These are phyloP conservation scores for Collybia sordida DNA, from an alignment of 768 basidiomycete genomes.

Conservation along the genomic window DNA sequence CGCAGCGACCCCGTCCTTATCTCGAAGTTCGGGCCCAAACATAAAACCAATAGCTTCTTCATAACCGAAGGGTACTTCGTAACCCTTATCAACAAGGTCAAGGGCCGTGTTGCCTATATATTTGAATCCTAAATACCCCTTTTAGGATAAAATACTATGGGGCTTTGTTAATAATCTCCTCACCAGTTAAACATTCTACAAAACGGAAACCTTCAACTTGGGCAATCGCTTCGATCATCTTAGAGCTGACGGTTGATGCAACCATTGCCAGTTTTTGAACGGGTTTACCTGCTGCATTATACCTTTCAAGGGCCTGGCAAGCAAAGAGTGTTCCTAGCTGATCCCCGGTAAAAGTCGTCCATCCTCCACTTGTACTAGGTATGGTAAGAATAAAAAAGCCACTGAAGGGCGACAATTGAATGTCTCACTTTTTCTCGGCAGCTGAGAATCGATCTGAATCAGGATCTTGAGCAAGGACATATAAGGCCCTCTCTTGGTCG, in stretches of 20 bases:
- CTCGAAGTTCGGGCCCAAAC: conserved; percentile 76
- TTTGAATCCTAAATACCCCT: conserved; percentile 66
- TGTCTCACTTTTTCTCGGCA: conserved; percentile 62
- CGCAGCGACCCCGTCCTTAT: conserved; percentile 88
- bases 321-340: conserved; percentile 66
- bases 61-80: conserved; percentile 78
- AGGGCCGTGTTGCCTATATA: conserved; percentile 86
- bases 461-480: conserved; percentile 88
- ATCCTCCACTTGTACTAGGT: conserved; percentile 48
- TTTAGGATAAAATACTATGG: background rate
- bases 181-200: conserved; percentile 82
- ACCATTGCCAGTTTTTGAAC: conserved; percentile 76
- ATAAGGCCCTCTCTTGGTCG: conserved; percentile 44
- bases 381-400: background rate
- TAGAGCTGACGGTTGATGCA: conserved; percentile 88
- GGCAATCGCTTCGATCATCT: conserved; percentile 84
- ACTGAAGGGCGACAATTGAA: no score
- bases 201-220: conserved; percentile 77
- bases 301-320: conserved; percentile 38
- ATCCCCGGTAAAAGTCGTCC: conserved; percentile 81
- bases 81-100: conserved; percentile 61
- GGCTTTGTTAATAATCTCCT: background rate
- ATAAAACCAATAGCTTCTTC: conserved; percentile 94
- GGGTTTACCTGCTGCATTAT: conserved; percentile 40
- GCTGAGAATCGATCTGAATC: conserved; percentile 84